Percentiles rank a stretch among this genome's conserved stretches.
Conservation (phyloP, 2,329 filamentous ascomycete species). For the Alternaria conjuncta region DNA sequence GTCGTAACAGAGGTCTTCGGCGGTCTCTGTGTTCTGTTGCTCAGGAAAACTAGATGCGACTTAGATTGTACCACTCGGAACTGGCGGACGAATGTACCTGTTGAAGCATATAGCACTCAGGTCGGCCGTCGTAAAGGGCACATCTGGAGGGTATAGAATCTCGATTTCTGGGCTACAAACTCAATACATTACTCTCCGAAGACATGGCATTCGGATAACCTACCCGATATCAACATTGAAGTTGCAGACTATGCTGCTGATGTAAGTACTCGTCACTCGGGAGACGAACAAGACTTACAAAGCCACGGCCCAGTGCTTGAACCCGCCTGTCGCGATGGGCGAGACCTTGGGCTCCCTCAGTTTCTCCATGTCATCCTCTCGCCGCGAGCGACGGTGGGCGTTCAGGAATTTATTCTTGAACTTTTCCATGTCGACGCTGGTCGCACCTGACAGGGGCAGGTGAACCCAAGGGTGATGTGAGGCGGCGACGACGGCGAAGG, state of each 20-base stretch:
- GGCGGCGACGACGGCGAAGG: slow-evolving; percentile 8
- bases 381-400: slow-evolving; percentile 30
- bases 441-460: slow-evolving; percentile 34
- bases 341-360: slow-evolving; percentile 14
- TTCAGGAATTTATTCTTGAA: slow-evolving; percentile 41
- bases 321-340: slow-evolving; percentile 26
- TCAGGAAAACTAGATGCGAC: slow-evolving; percentile 47
- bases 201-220: slow-evolving; percentile 13
- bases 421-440: slow-evolving; percentile 40
- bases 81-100: slow-evolving; percentile 29
- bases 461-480: slow-evolving; percentile 14
- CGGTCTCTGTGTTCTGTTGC: slow-evolving; percentile 50
- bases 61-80: slow-evolving; percentile 12
- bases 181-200: slow-evolving; percentile 7
- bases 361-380: slow-evolving; percentile 31
- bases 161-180: slow-evolving; percentile 49
- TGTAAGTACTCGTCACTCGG: slow-evolving; percentile 16
- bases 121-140: slow-evolving; percentile 47
- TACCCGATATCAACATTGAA: slow-evolving; percentile 54
- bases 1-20: slow-evolving; percentile 49
- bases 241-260: slow-evolving; percentile 49
- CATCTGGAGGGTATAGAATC: slow-evolving; percentile 49
- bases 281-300: slow-evolving; percentile 38
- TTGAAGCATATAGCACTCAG: slow-evolving; percentile 53
- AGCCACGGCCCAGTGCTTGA: slow-evolving; percentile 50